Evolutionary conservation across 345 rosid genomes (phyloP).

Genomic region (Citrus inodora): DNA sequence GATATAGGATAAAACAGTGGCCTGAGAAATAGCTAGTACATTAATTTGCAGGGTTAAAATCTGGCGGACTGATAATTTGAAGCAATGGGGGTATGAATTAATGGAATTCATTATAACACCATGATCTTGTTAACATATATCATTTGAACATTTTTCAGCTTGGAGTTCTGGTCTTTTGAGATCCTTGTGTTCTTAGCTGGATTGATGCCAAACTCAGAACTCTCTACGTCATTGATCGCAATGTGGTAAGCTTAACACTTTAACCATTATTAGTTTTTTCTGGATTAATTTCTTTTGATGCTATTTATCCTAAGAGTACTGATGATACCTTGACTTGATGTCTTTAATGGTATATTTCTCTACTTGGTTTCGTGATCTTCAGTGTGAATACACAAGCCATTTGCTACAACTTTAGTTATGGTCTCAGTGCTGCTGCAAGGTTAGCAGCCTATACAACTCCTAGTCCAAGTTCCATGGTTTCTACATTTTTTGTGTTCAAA

Average conservation of each 20-base stretch:
- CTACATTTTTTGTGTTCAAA: background rate
- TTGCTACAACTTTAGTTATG: conserved; percentile 63
- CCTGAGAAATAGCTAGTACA: background rate
- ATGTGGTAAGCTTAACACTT: conserved; percentile 44
- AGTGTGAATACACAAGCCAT: conserved; percentile 61
- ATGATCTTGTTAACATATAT: background rate
- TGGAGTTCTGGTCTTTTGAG: conserved; percentile 87
- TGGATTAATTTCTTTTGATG: background rate
- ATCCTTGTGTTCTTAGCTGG: conserved; percentile 74
- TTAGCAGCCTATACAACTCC: conserved; percentile 17
- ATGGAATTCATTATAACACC: background rate
- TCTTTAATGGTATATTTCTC: background rate
- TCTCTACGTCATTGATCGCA: conserved; percentile 61
- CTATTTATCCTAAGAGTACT: too few relatives aligned
- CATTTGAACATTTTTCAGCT: conserved; percentile 27
- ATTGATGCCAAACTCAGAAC: conserved; percentile 55
- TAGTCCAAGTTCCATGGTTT: background rate
- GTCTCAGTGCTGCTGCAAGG: conserved; percentile 87
- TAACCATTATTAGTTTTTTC: too few relatives aligned
- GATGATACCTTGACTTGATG: background rate
- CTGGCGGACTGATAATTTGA: background rate
- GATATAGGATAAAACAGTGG: background rate
- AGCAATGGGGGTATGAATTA: background rate
- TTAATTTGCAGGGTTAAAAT: background rate
- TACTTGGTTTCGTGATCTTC: background rate